phyloP scores from a whole-genome alignment of 495 filamentous ascomycete species.

The Neurospora cerealis region DNA sequence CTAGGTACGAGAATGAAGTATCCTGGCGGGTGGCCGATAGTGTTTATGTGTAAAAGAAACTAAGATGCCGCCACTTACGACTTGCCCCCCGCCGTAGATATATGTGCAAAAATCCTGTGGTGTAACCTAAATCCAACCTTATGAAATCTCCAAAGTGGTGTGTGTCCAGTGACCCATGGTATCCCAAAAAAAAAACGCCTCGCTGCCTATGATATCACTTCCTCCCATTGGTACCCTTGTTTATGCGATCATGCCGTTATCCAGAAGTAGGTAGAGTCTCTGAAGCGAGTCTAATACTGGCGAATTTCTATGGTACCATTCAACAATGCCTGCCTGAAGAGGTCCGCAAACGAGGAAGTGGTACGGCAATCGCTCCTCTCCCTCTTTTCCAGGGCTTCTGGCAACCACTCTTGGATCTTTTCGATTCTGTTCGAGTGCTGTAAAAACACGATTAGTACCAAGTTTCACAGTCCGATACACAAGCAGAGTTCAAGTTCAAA shows the following conservation, averaged over 20 bases:
- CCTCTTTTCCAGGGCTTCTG: slow-evolving; percentile 45
- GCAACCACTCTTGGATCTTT: slow-evolving; percentile 59
- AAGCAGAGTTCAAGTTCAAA: background rate
- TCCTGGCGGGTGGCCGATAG: background rate
- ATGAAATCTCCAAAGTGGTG: background rate
- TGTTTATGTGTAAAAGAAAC: background rate
- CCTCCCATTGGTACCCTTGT: background rate
- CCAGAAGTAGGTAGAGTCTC: background rate
- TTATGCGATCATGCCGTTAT: background rate
- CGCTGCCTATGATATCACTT: background rate
- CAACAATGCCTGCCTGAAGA: slow-evolving; percentile 26
- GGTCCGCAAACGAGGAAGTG: slow-evolving; percentile 26
- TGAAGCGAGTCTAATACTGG: background rate
- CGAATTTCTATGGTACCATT: background rate
- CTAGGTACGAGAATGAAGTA: background rate
- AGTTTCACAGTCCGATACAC: background rate
- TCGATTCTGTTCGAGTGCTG: slow-evolving; percentile 55
- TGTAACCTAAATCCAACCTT: background rate
- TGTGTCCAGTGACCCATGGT: background rate
- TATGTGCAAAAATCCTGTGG: background rate
- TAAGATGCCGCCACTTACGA: background rate
- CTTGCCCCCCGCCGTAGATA: background rate
- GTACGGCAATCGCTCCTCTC: slow-evolving; percentile 40
- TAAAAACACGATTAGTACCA: slow-evolving; percentile 17
- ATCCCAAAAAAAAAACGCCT: background rate